Evolutionary conservation across 768 basidiomycete genomes (phyloP), one percentile per base, ranked within the genome.

Genomic region (Serendipita indica): DNA sequence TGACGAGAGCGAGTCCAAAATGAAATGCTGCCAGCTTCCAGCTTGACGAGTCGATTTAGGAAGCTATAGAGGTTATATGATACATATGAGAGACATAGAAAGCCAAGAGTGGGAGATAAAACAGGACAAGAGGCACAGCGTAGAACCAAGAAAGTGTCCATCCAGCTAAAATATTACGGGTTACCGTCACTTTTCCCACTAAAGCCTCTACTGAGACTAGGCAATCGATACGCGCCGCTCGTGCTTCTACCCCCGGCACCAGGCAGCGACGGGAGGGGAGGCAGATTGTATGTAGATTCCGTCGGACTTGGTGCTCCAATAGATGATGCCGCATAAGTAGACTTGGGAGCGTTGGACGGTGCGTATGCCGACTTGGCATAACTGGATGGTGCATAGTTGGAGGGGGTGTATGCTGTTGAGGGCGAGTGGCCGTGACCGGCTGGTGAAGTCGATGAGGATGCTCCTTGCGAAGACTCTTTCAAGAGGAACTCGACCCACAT

Each of bases 401-500:
- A 46, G 12, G 45, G 45, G 12, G 45, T 39, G n/a, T n/a, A 37
- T 10, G n/a, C 35, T 10, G 22, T 20, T 16, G 45, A 46, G 41
- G 58, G 58, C 41, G 58, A 59, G 58, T 30, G 13, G 16, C 20
- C 27, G 58, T 4, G 14, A 6, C 43, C 58, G 32, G 41, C 16
- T 6, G 57, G 49, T 25, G 59, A 2, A 3, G 63, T 56, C 14
- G 52, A 32, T 14, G 66, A 65, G 64, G 62, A 68, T 64, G 70
- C 70, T 18, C 72, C 81, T 63, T 73, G 72, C 39, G 78, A 75
- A 0, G 92, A 84, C 73, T 99, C 94, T 22, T 91, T 94, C 62
- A 99, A 82, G 2, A 99, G 78, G 68, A 94, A 99, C 69, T 99
- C 96, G 46, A 99, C 94, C 84, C 92, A 99, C 10, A 97, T 79